Evolutionary conservation across 2,329 filamentous ascomycete genomes (phyloP), one percentile per base, ranked within the genome.

Genomic region (Acrocalymma vagum): DNA sequence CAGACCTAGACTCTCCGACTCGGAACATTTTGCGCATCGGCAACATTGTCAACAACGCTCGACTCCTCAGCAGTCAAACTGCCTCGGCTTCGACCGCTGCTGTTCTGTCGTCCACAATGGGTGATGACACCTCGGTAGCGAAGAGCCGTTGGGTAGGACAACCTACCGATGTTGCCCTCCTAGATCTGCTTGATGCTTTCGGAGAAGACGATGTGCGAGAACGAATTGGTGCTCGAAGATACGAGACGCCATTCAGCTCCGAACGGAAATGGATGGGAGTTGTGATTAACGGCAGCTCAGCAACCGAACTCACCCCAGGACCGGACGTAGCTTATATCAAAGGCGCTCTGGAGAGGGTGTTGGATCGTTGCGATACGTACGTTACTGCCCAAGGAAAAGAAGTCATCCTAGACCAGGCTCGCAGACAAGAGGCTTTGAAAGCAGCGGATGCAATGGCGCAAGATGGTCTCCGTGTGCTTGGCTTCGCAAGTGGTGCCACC

Each of bases 221-320:
- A 30, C 86, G 88, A 8, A 83, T 96, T 38, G 91, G 91, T n/a
- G 80, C 82, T 21, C 87, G 93, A 32, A 82, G 87, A 21, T 84
- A 85, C 28, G 94, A 99, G 69, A 92, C 90, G 0, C 92, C 94
- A 0, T 99, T 99, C 71, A 97, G 93, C 66, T 99, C 94, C 1
- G 91, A 96, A 65, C 83, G 93, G 42, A 99, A 99, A 71, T 99
- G 93, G 93, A 99, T 99, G 95, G 95, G 95, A 22, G 92, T 96
- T 18, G 87, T 91, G 2, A 88, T 96, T 49, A 62, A 70, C 42
- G 70, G 72, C 21, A 71, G 67, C 42, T 62, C 73, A 28, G 75
- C 78, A 15, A 78, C 83, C 31, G 77, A 77, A 18, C 72, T 76
- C 20, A 49, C 48, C 43, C 74, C 76, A 38, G 85, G 87, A 24